A percentile compares a stretch with the other conserved stretches of the same genome.
Evolutionary conservation across 345 rosid species (phyloP).

Genomic region (Euphorbia peplus): DNA sequence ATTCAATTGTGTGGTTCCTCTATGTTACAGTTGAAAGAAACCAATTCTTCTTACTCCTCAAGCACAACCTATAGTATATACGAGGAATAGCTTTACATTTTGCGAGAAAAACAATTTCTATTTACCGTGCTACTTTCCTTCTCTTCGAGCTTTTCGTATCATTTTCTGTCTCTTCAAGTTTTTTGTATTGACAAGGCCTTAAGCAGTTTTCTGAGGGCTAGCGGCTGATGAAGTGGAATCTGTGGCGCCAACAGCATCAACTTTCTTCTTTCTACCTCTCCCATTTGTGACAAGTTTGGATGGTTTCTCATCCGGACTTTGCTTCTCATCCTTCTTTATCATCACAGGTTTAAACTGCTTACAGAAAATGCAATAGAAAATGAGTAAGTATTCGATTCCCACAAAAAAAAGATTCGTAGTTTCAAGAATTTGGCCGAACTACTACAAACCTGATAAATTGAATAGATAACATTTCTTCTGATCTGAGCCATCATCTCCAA

Average conservation of each 20-base stretch:
- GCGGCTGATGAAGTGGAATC: constrained; percentile 58
- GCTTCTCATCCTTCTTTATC: constrained; percentile 68
- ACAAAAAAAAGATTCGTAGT: neutral
- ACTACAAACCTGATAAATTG: constrained; percentile 78
- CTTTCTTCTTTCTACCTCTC: constrained; percentile 28
- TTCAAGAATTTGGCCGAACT: neutral
- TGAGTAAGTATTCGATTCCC: neutral
- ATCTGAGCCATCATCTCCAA: constrained; percentile 99
- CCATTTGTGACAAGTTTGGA: constrained; percentile 48
- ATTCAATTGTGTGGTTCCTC: constrained; percentile 18
- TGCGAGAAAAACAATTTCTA: constrained; percentile 3
- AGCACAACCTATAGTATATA: neutral
- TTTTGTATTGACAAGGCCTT: neutral
- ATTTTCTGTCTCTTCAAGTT: neutral
- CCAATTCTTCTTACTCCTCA: neutral
- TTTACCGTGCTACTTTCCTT: neutral
- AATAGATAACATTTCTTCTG: constrained; percentile 88
- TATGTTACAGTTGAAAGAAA: constrained; percentile 12
- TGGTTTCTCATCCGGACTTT: constrained; percentile 43
- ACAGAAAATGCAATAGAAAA: neutral
- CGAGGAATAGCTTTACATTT: constrained; percentile 5
- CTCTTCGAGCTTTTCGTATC: neutral
- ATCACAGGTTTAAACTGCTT: constrained; percentile 83
- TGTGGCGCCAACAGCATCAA: constrained; percentile 41
- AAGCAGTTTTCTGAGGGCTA: constrained; percentile 39